Percentiles rank a stretch among this genome's conserved stretches.
phyloP scores from a whole-genome alignment of 495 filamentous ascomycete genomes.

The Penicillium fimorum region DNA sequence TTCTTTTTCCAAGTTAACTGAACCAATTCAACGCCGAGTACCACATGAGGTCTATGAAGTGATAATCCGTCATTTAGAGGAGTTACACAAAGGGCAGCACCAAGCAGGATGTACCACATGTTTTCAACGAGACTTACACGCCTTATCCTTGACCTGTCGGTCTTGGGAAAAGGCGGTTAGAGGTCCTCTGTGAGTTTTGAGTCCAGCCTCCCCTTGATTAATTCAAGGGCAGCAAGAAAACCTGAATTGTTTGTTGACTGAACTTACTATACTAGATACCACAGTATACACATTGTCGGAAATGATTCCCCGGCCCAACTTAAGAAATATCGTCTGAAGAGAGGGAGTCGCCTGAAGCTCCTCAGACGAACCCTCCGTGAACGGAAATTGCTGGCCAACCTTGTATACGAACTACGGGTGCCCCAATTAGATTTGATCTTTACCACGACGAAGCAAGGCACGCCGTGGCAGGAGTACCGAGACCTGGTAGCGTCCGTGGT shows the following conservation, averaged over 20 bases:
- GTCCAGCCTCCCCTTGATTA: neutral
- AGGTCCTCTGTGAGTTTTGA: conserved; percentile 56
- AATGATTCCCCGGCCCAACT: conserved; percentile 61
- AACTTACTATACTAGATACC: conserved; percentile 52
- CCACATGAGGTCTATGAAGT: conserved; percentile 58
- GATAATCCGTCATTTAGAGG: conserved; percentile 52
- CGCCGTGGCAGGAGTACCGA: conserved; percentile 59
- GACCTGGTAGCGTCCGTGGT: conserved; percentile 76
- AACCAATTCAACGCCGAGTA: conserved; percentile 48
- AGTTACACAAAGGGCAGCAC: conserved; percentile 44
- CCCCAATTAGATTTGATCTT: conserved; percentile 55
- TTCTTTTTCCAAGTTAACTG: conserved; percentile 34
- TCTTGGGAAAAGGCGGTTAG: conserved; percentile 67
- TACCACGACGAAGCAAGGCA: conserved; percentile 47
- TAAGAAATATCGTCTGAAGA: conserved; percentile 65
- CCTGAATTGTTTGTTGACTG: conserved; percentile 13
- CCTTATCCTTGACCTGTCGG: conserved; percentile 63
- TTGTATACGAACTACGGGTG: conserved; percentile 73
- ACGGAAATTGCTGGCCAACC: conserved; percentile 65
- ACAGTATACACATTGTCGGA: conserved; percentile 65
- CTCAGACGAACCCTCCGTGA: conserved; percentile 73
- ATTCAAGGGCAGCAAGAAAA: neutral
- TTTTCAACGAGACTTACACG: conserved; percentile 72
- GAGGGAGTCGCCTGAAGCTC: conserved; percentile 67
- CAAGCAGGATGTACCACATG: conserved; percentile 66